A percentile compares a stretch with the other conserved stretches of the same genome.
Conservation (phyloP, 768 basidiomycete species). For the Suillus weaverae region DNA sequence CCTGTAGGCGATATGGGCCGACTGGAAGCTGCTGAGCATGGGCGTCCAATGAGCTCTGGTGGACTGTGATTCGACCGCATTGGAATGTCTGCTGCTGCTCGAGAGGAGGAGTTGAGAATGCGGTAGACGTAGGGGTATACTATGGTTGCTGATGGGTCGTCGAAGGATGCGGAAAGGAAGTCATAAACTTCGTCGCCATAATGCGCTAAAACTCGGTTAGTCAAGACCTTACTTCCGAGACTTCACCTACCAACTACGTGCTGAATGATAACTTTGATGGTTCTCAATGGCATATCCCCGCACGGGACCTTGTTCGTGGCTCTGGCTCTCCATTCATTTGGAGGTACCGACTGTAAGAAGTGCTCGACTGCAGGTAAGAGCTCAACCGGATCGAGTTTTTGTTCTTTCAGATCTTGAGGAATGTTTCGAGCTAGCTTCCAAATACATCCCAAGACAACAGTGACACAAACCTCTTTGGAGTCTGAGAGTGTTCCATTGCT, state of each 20-base stretch:
- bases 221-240: background rate
- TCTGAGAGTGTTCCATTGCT: constrained; percentile 67
- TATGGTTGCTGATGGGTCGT: constrained; percentile 95
- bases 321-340: constrained; percentile 93
- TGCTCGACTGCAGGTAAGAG: constrained; percentile 91
- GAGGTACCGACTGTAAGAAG: constrained; percentile 90
- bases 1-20: constrained; percentile 73
- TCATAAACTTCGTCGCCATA: constrained; percentile 91
- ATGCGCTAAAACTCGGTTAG: constrained; percentile 51
- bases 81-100: constrained; percentile 37
- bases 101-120: constrained; percentile 72
- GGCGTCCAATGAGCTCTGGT: constrained; percentile 42
- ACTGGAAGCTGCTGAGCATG: constrained; percentile 61
- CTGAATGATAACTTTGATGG: constrained; percentile 98
- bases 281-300: constrained; percentile 96
- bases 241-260: constrained; percentile 84
- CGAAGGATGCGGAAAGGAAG: constrained; percentile 84
- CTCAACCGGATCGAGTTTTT: constrained; percentile 80
- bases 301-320: constrained; percentile 90
- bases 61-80: constrained; percentile 23
- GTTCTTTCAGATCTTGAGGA: constrained; percentile 83
- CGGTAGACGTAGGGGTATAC: constrained; percentile 95
- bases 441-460: constrained; percentile 93
- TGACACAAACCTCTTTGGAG: constrained; percentile 83
- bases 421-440: constrained; percentile 98